Base-by-base conservation (phyloP, 306 rosid genomes). In the Sphenostylis stenocarpa region DNA sequence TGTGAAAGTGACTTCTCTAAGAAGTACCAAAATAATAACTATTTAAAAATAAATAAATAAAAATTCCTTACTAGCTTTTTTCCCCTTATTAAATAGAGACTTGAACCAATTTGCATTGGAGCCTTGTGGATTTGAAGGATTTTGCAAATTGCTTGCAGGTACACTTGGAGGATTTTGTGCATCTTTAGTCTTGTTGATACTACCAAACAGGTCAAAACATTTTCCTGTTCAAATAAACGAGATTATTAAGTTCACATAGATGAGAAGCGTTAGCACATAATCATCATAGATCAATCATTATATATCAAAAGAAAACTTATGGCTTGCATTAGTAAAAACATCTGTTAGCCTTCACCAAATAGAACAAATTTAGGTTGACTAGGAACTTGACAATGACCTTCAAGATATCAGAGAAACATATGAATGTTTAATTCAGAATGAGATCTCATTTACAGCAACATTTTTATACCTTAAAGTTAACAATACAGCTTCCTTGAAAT, bases 31-130 rank as follows among this genome's bases (percentile, higher is more conserved):
- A 1, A 4, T 48, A 39, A 67, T 19, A 23, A 20, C 43, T 7
- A 63, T 8, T 39, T 17, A n/a, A n/a, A n/a, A n/a, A n/a, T 51
- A 45, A 62, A 34, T 28, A 38, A 24, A 70, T 45, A 14, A n/a
- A n/a, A n/a, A 80, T 78, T 71, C 38, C 68, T 78, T 57, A 51
- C 72, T 60, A 52, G 84, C 15, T 62, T 39, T 75, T 78, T 45
- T 31, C 52, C 78, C 68, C 63, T 66, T 75, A n/a, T 74, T 33
- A 70, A 86, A 48, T 26, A 78, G 36, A 19, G 78, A 81, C 80
- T 17, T 47, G 45, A 84, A 48, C 86, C 87, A 86, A 78, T 84
- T 78, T 47, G 80, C 33, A 66, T 47, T 75, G 64, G 87, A 51
- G 72, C 68, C 56, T 45, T 58, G 49, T 6, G 49, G 15, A 72